Conservation (phyloP, 306 rosid genomes). For the Prunus armeniaca region DNA sequence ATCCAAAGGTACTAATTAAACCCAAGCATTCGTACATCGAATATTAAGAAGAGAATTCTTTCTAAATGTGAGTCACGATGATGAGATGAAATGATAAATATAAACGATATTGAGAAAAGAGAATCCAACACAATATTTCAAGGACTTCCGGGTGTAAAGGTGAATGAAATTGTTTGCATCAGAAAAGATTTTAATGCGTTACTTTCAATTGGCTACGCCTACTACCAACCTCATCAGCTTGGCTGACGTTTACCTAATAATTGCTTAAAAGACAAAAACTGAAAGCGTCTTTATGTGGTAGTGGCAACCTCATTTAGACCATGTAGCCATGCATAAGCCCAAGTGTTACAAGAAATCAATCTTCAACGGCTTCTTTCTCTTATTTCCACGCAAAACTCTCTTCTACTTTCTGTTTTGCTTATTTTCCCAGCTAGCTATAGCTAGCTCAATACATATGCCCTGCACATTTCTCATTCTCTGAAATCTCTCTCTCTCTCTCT, state of each 20-base stretch:
- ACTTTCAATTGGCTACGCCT: background rate
- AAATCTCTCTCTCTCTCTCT: background rate
- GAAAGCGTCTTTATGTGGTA: slow-evolving; percentile 29
- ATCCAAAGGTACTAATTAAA: background rate
- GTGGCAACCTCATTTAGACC: slow-evolving; percentile 22
- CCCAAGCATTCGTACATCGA: background rate
- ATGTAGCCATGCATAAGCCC: slow-evolving; percentile 27
- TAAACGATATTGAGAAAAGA: background rate
- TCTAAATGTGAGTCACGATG: no score
- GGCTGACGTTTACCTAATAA: slow-evolving; percentile 1
- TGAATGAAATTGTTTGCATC: background rate
- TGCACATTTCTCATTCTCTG: background rate
- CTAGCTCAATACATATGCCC: background rate
- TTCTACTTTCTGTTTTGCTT: slow-evolving; percentile 21
- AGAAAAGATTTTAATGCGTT: background rate
- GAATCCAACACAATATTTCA: no score
- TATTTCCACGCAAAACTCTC: slow-evolving; percentile 21
- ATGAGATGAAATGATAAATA: no score
- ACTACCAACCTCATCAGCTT: background rate
- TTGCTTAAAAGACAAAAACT: slow-evolving; percentile 26
- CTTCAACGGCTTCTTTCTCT: slow-evolving; percentile 19
- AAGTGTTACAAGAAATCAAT: slow-evolving; percentile 32
- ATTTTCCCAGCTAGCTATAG: background rate
- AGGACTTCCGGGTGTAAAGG: background rate
- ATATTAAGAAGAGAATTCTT: background rate